Percentiles rank a stretch among this genome's conserved stretches.
These are phyloP conservation scores for Carex sylvatica DNA, from an alignment of 202 grass and related monocot genomes.

Conservation along the genomic window DNA sequence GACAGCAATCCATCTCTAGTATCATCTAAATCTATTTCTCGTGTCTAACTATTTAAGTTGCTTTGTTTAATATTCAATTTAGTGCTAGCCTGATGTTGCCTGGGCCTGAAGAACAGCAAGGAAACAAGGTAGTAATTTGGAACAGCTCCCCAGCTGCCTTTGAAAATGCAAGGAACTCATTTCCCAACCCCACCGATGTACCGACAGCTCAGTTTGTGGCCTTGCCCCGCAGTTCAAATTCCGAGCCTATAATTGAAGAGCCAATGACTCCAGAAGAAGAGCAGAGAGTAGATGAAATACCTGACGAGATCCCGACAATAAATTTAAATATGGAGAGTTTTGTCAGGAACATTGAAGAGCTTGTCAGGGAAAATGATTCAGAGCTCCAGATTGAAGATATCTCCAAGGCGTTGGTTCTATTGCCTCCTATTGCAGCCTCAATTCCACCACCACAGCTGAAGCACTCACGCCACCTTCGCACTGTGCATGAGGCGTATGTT, in stretches of 20 bases:
- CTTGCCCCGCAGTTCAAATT: slow-evolving; percentile 27
- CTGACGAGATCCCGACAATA: slow-evolving; percentile 69
- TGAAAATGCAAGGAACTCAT: slow-evolving; percentile 31
- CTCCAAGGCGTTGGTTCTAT: slow-evolving; percentile 74
- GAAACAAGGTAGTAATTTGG: slow-evolving; percentile 36
- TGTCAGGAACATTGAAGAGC: slow-evolving; percentile 63
- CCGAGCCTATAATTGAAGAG: slow-evolving; percentile 81
- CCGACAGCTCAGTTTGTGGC: background rate
- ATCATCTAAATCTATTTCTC: slow-evolving; percentile 34
- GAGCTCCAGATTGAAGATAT: slow-evolving; percentile 74
- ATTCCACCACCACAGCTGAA: slow-evolving; percentile 88
- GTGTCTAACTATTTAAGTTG: slow-evolving; percentile 4
- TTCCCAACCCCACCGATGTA: slow-evolving; percentile 21
- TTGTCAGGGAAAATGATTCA: slow-evolving; percentile 47
- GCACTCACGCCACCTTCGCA: slow-evolving; percentile 68
- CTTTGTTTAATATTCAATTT: slow-evolving; percentile 21
- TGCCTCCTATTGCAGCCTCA: slow-evolving; percentile 72
- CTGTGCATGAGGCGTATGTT: slow-evolving; percentile 85
- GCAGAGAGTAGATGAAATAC: slow-evolving; percentile 31
- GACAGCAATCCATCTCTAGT: slow-evolving; percentile 7
- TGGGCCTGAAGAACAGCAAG: slow-evolving; percentile 52
- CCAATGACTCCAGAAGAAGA: slow-evolving; percentile 65
- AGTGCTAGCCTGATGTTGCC: slow-evolving; percentile 75
- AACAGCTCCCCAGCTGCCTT: background rate
- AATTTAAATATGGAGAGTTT: slow-evolving; percentile 81